A percentile compares a stretch with the other conserved stretches of the same genome.
These are phyloP conservation scores for Ophiosphaerella narmari DNA, from an alignment of 2,329 filamentous ascomycete species.

Conservation along the genomic window DNA sequence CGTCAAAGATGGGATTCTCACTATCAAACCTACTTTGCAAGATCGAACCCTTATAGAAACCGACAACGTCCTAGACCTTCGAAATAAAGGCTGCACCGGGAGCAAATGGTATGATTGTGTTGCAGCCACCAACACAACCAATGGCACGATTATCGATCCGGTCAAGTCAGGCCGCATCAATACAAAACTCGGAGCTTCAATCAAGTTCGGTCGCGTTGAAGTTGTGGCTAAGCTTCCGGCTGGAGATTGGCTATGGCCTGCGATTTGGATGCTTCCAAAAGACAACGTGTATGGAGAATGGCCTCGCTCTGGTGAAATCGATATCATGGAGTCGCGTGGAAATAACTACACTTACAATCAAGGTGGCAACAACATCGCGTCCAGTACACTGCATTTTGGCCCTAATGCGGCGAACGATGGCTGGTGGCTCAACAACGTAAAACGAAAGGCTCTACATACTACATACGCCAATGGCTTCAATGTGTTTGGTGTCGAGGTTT, in stretches of 20 bases:
- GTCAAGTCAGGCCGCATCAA: constrained; percentile 78
- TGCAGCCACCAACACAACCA: constrained; percentile 74
- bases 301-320: constrained; percentile 82
- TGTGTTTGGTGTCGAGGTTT: constrained; percentile 72
- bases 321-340: constrained; percentile 78
- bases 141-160: constrained; percentile 76
- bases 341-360: constrained; percentile 78
- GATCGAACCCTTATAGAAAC: constrained; percentile 68
- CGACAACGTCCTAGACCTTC: constrained; percentile 71
- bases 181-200: constrained; percentile 69
- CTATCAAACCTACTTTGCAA: constrained; percentile 79
- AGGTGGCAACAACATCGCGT: constrained; percentile 80
- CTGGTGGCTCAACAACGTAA: constrained; percentile 84
- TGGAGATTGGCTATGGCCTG: constrained; percentile 89
- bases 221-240: constrained; percentile 75
- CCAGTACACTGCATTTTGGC: constrained; percentile 82
- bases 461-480: constrained; percentile 73
- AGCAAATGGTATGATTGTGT: constrained; percentile 65
- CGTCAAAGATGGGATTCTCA: constrained; percentile 68
- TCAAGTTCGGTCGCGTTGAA: constrained; percentile 82
- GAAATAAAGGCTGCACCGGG: constrained; percentile 70
- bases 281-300: constrained; percentile 74
- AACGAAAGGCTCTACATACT: constrained; percentile 73
- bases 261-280: constrained; percentile 87
- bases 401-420: constrained; percentile 72